phyloP scores from a whole-genome alignment of 202 grass and related monocot genomes.

The Setaria viridis region DNA sequence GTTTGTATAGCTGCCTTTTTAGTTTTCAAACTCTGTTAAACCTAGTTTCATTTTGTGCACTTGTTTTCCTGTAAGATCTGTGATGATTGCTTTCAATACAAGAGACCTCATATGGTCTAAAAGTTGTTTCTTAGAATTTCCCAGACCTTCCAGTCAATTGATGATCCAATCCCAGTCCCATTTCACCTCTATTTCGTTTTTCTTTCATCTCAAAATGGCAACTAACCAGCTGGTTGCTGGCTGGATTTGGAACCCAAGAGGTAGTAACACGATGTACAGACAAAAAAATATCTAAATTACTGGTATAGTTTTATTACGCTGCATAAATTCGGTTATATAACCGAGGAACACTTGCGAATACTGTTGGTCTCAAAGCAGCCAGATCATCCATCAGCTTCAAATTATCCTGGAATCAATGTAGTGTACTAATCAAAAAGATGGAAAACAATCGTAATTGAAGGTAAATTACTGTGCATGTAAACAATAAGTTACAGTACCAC shows the following conservation, averaged over 20 bases:
- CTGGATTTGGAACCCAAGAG: background rate
- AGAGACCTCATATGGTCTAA: too few species aligned
- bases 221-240: background rate
- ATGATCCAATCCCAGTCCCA: background rate
- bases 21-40: too few species aligned
- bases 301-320: conserved; percentile 62
- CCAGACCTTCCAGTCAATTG: background rate
- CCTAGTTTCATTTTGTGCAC: too few species aligned
- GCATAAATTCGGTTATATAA: conserved; percentile 92
- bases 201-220: background rate
- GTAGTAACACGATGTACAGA: conserved; percentile 21
- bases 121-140: background rate
- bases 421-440: conserved; percentile 28
- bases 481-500: background rate
- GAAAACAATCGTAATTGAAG: background rate
- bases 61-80: too few species aligned
- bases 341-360: conserved; percentile 88
- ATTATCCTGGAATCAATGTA: conserved; percentile 73
- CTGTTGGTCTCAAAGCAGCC: conserved; percentile 82
- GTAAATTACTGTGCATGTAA: conserved; percentile 27
- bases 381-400: conserved; percentile 99
- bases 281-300: background rate
- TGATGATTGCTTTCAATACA: too few species aligned
- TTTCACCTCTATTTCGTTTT: background rate
- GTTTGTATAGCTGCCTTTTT: too few species aligned